Evolutionary conservation across 1,284 basidiomycete species (phyloP), one percentile per base, ranked within the genome.

Genomic region (Sanguinoderma infundibulare): DNA sequence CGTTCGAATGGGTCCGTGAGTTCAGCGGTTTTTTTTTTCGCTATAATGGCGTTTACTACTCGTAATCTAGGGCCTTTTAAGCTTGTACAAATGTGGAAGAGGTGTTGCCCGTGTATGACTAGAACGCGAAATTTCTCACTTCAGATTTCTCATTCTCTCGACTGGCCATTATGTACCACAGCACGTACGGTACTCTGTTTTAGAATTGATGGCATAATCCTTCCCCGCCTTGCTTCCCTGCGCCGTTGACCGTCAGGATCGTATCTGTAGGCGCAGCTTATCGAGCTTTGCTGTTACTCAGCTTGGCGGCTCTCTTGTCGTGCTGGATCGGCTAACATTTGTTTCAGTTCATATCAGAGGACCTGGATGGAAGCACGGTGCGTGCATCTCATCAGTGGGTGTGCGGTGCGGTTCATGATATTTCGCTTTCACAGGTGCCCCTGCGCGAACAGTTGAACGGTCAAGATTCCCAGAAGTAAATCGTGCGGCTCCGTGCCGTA

Each of bases 101-200:
- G 57, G 57, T 59, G 30, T n/a, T n/a, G 51, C 57, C 44, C 4
- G 20, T 59, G 57, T 59, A 53, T 38, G 57, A 49, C 30, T 49
- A 49, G 26, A n/a, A 20, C 17, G 28, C 7, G 28, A 26, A 47
- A 7, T 12, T 14, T 30, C 30, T n/a, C 15, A 28, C 26, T 47
- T 32, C 32, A 17, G 5, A 1, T n/a, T 32, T 49, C 28, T 32
- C 28, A 15, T 44, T 22, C 39, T 40, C 24, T 17, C 15, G 46
- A 35, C 49, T 10, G 20, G 32, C 32, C 26, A 8, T 32, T 61
- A n/a, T n/a, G 60, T 61, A 61, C 55, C 35, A 61, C 57, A 57
- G 50, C 28, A 24, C 24, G 32, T 57, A 61, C 10, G 49, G 34
- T 61, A 61, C 26, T 26, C 14, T 17, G n/a, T 22, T 35, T 26